These are phyloP conservation scores for Cichorium intybus DNA, from an alignment of 140 eudicot species.

Conservation along the genomic window DNA sequence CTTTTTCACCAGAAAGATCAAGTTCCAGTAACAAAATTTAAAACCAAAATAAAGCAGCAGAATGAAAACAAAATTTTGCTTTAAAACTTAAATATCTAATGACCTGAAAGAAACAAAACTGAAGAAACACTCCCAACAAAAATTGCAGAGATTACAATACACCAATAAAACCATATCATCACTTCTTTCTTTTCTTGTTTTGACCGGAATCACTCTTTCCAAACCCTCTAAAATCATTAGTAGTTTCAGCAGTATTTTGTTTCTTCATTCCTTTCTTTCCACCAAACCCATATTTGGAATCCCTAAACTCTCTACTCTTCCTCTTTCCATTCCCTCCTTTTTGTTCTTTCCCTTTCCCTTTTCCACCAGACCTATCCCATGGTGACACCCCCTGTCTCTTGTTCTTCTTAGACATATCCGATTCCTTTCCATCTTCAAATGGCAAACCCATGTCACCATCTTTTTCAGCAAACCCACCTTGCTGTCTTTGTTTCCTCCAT, in stretches of 20 bases:
- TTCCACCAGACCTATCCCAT: constrained; percentile 80
- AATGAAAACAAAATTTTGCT: background rate
- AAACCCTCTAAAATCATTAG: constrained; percentile 64
- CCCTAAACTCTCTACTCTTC: constrained; percentile 57
- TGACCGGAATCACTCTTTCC: constrained; percentile 27
- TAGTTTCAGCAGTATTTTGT: constrained; percentile 86
- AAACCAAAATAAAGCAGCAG: no score
- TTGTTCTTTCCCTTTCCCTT: constrained; percentile 53
- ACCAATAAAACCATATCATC: constrained; percentile 1
- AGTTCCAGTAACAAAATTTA: no score
- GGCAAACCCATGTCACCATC: constrained; percentile 50
- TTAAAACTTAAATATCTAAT: background rate
- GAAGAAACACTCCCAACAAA: no score
- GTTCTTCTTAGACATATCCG: constrained; percentile 49
- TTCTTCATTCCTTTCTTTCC: constrained; percentile 88
- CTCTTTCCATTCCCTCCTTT: constrained; percentile 51
- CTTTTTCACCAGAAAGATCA: no score
- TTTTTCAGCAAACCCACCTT: constrained; percentile 66
- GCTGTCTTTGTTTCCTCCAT: constrained; percentile 86
- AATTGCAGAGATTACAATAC: no score
- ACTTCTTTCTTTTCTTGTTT: constrained; percentile 59
- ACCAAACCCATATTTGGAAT: constrained; percentile 77
- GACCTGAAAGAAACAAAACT: constrained; percentile 21
- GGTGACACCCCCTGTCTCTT: constrained; percentile 62
- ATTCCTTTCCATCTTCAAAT: constrained; percentile 54